Base-by-base conservation (phyloP, 805 yeast species). In the Ogataea zsoltii region DNA sequence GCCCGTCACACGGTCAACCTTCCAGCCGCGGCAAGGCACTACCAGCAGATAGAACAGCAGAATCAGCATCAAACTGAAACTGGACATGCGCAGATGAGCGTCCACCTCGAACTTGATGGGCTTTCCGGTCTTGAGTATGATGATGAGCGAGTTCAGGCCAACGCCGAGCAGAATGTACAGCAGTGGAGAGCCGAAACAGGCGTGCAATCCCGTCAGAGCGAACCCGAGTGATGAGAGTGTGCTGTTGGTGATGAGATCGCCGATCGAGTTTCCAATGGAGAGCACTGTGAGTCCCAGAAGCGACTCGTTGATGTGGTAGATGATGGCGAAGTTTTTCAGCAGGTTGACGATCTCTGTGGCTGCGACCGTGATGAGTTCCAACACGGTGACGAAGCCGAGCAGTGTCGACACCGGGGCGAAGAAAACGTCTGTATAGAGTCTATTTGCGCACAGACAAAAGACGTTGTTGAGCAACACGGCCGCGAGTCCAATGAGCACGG, bases 141-240 rank as follows among this genome's bases (percentile, higher is more conserved):
- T 57, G 4, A 70, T 53, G 31, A 67, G 50, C 2, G 79, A 74
- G 55, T 76, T 76, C 12, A 71, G 54, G 0, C 83, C 83, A 16
- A 78, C 65, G 1, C 83, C 83, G 15, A 77, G 57, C 48, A 77
- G 59, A 7, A 75, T 70, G 34, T 75, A 66, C 12, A 78, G 54
- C 12, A 78, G 59, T 0, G 82, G 81, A 1, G 83, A 74, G 1
- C 83, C 83, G 45, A 77, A 66, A 51, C 82, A 77, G 0, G 83
- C 72, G 51, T 74, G 74, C 7, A 78, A 58, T 0, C 82, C 82
- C 10, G 71, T 71, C 7, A 71, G 54, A 7, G 79, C 71, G 11
- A 62, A 46, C 0, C 69, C 71, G 7, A 64, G 42, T 2, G 60
- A 60, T 2, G 70, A 56, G 12, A 78, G 59, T 7, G 81, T 73